Evolutionary conservation across 257 asterid genomes (phyloP).

Genomic region (Rauvolfia tetraphylla): DNA sequence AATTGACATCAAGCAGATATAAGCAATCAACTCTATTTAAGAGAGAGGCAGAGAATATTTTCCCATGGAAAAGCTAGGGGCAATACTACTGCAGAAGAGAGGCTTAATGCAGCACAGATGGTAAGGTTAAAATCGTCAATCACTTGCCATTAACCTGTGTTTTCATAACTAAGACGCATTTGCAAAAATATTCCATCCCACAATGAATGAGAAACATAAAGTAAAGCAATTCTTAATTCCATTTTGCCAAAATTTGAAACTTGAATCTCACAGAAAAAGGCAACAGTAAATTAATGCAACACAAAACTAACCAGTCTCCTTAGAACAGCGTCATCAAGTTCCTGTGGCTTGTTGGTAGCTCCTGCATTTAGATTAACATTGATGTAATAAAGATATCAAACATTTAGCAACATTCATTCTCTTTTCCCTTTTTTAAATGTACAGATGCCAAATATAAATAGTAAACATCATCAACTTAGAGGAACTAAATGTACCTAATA

Average conservation of each 20-base stretch:
- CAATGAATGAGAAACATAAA: neutral
- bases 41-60: neutral
- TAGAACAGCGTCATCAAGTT: constrained; percentile 97
- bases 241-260: neutral
- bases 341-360: constrained; percentile 98
- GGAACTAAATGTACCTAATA: neutral
- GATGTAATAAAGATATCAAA: constrained; percentile 11
- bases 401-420: neutral
- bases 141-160: neutral
- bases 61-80: neutral
- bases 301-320: constrained; percentile 88
- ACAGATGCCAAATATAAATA: neutral
- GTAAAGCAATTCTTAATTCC: no score
- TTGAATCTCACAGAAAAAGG: neutral
- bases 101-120: neutral
- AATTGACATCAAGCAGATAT: no score
- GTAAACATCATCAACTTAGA: neutral
- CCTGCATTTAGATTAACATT: constrained; percentile 52
- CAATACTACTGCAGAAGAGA: neutral
- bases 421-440: neutral
- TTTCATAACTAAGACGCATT: neutral
- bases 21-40: neutral
- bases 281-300: constrained; percentile 9
- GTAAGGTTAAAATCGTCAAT: neutral
- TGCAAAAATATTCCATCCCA: neutral